Evolutionary conservation across 352 stramenopile genomes (phyloP), one percentile per base, ranked within the genome.

Genomic region (Elongisporangium prolatum): DNA sequence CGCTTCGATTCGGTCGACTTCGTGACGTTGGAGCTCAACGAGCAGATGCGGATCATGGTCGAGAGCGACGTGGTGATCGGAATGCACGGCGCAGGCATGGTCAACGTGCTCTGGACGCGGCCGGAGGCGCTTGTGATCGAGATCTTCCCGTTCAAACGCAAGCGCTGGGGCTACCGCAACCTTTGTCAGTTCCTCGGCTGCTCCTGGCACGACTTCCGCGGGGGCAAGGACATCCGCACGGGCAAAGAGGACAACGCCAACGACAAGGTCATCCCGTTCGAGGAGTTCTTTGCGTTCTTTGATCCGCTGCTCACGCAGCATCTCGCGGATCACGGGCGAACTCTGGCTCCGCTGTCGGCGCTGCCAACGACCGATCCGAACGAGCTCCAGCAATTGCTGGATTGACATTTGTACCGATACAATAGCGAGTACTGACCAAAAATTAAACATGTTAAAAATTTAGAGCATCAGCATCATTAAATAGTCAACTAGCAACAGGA

Each of bases 21-120:
- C 55, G 81, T 84, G 20, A 71, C 72, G 17, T 44, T 89, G 9
- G 68, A 72, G 14, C 60, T 91, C 2, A 14, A 51, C 4, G 68
- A 89, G 48, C 84, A 94, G 60, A 94, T 94, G 71, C 59, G 58
- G 9, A 65, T 75, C 21, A 81, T 84, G 21, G 61, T 84, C 6
- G 64, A 81, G 16, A 92, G 82, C 50, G 82, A 91, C 56, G 71
- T 94, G 34, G 79, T 94, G 18, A 83, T 94, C 50, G 74, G 82
- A 8, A 94, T 92, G 84, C 84, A 94, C 56, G 84, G 84, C 48
- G 84, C 84, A n/a, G 84, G 84, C n/a, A 75, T 94, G 53, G 80
- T 90, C 5, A 94, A 94, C 50, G 73, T 92, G 2, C 20, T 88
- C 0, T 93, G 82, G 77, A 60, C 79, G 16, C 69, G 72, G 11